Evolutionary conservation across 768 basidiomycete species (phyloP), one percentile per base, ranked within the genome.

Genomic region (Vishniacozyma victoriae): DNA sequence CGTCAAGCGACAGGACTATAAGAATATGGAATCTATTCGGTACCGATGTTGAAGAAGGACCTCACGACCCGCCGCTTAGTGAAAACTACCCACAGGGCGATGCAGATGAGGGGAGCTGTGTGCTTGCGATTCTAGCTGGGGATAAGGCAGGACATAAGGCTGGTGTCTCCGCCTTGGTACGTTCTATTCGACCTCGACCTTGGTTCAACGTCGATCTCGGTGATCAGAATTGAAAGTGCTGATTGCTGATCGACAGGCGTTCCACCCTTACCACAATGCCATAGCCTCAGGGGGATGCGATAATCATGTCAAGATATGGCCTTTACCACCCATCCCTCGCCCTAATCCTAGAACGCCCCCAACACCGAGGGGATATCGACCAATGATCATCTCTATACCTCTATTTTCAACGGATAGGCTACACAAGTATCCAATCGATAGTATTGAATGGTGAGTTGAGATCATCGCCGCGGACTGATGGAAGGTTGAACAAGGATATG

Each of bases 1-100:
- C 52, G 9, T 64, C 64, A 3, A 29, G 43, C n/a, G 68, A 70
- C 46, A 53, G 52, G n/a, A 63, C 68, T 16, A 41, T 43, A 9
- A 45, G 68, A 18, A 49, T 70, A 11, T 70, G 68, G 68, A 64
- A 62, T 41, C 52, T 70, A 15, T 41, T 57, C 13, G 63, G 59
- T 1, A 26, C 46, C 5, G 49, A 52, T 6, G 13, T 26, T 5
- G 42, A 42, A 0, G 14, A 16, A 4, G 13, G 27, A 12, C 29
- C 27, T 9, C 23, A 19, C 5, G 56, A 43, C 18, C 15, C 33
- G 5, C 14, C 11, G 18, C 29, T 33, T 9, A 52, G 38, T 29
- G 14, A 48, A 19, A 54, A 58, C 29, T 62, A 44, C 44, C 56
- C 60, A 11, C 51, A 54, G 54, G 60, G 44, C 6, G 41, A 52